Base-by-base conservation (phyloP, 331 rosid species). In the Pyrus hybrid region DNA sequence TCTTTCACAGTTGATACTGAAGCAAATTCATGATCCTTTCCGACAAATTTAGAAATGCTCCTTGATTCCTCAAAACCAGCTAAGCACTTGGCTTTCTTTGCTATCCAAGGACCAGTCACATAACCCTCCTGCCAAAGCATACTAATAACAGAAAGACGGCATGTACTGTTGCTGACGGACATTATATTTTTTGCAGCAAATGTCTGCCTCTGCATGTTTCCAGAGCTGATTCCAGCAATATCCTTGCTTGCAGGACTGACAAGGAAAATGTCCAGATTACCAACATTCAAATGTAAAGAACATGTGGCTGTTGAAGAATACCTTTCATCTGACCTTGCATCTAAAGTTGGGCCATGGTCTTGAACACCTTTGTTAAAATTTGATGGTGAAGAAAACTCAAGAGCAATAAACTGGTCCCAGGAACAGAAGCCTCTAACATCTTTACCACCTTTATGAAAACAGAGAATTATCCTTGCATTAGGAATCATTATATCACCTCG, bases 61-160 rank as follows among this genome's bases (percentile, higher is more conserved):
- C 79, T 83, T 78, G 91, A 83, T 71, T 87, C 92, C 79, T 84
- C 96, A 74, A 85, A 82, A 67, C 83, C 80, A 77, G 90, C 96
- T 43, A 94, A 81, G 73, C 79, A 75, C 85, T 88, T 90, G 56
- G 99, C 99, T 82, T 88, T 92, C 83, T 86, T 85, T 63, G 91
- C 93, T 70, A 94, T 85, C 99, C 96, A 94, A 71, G 96, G 89
- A 76, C 99, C 99, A 80, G 97, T 92, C 71, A 90, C 90, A 76
- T 64, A 72, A 76, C 97, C 97, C 80, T 83, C 90, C 85, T 90
- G 99, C 92, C 96, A 87, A 83, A 81, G 79, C 83, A 89, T 80
- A 71, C 85, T 85, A 72, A 94, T 74, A 72, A 85, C 80, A 63
- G 97, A 90, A 72, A 53, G 79, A 85, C 62, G 67, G 47, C 83